phyloP scores from a whole-genome alignment of 352 stramenopile species.

The Phytopythium litorale region DNA sequence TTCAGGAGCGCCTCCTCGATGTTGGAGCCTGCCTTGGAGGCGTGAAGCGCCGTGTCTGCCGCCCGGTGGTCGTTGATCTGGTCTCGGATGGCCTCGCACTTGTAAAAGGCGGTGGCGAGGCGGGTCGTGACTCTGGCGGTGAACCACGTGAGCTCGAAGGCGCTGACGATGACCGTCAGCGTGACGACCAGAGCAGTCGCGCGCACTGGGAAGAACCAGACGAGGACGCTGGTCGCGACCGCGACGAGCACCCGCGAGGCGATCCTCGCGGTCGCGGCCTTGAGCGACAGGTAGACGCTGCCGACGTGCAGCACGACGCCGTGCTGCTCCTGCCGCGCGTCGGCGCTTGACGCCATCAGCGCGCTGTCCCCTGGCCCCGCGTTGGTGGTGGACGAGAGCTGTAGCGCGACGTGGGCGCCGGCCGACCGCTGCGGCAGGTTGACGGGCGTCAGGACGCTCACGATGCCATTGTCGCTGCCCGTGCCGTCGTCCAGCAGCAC shows the following conservation, averaged over 20 bases:
- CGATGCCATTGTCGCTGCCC: conserved; percentile 6
- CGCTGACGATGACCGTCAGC: not conserved
- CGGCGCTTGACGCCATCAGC: not conserved
- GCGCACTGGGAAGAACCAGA: conserved; percentile 2
- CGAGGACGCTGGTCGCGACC: not conserved
- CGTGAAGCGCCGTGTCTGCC: not conserved
- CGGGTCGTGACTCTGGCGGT: not conserved
- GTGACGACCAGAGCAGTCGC: conserved; percentile 3
- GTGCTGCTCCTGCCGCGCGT: not conserved
- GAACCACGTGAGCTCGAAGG: conserved; percentile 5
- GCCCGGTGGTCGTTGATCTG: not conserved
- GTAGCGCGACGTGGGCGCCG: not conserved
- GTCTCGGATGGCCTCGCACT: not conserved
- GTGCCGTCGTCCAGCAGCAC: conserved; percentile 9
- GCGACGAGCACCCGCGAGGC: not conserved
- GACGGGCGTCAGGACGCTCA: conserved; percentile 9
- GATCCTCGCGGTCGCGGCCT: not conserved
- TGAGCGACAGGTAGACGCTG: conserved; percentile 3
- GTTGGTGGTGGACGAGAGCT: conserved; percentile 4
- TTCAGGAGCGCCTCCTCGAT: conserved; percentile 5
- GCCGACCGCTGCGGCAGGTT: not conserved
- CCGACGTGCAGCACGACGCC: not conserved
- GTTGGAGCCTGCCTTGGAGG: not conserved
- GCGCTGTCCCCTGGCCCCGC: not conserved
- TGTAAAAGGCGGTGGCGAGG: not conserved